A percentile compares a stretch with the other conserved stretches of the same genome.
These are phyloP conservation scores for Solanum pinnatisectum DNA, from an alignment of 257 asterid species.

Conservation along the genomic window DNA sequence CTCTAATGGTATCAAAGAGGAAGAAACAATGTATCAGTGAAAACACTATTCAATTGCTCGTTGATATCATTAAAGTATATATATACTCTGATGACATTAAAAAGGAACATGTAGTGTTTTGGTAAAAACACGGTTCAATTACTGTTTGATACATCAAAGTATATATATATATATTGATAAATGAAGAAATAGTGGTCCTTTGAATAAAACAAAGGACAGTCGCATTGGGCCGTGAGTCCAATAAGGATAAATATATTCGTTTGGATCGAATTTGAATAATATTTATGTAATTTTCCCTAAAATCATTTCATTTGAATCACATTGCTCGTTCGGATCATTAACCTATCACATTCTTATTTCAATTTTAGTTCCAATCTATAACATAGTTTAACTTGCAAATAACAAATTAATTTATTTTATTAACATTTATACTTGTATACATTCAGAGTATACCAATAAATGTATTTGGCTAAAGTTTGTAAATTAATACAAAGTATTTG, in stretches of 20 bases:
- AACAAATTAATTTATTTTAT: background rate
- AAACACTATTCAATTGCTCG: no score
- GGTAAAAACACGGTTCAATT: no score
- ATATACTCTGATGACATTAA: no score
- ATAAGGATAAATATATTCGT: no score
- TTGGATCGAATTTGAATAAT: background rate
- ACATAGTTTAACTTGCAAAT: background rate
- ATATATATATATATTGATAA: no score
- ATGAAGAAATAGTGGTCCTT: no score
- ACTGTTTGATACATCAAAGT: no score
- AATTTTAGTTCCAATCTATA: background rate
- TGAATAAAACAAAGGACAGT: no score
- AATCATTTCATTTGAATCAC: background rate
- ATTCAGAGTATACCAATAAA: background rate
- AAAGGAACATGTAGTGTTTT: no score
- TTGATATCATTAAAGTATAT: no score
- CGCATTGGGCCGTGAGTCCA: rapidly evolving
- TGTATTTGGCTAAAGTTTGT: background rate
- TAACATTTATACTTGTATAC: background rate
- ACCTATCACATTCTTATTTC: background rate
- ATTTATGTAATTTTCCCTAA: no score
- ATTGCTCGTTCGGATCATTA: background rate
- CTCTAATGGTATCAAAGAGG: background rate
- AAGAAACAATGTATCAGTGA: no score
- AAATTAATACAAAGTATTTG: background rate